These are phyloP conservation scores for Phlyctochytrium planicorne DNA, from an alignment of 192 early-diverging fungal species.

Conservation along the genomic window DNA sequence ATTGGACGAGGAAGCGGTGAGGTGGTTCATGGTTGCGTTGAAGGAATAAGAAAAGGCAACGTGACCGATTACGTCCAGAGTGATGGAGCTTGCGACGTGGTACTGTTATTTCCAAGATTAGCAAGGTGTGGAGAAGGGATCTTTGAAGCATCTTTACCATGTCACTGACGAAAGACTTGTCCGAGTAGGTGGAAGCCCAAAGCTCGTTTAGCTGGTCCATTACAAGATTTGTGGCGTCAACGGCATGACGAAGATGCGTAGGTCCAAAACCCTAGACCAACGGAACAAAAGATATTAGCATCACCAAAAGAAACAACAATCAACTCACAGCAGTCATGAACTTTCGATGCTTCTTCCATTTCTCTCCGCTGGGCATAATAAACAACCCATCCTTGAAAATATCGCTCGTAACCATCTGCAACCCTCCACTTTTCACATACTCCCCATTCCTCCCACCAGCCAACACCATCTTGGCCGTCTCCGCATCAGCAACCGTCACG, in stretches of 20 bases:
- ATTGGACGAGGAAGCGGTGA: not conserved
- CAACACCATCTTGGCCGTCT: not conserved
- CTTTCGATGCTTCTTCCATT: slow-evolving; percentile 56
- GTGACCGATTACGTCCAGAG: slow-evolving; percentile 30
- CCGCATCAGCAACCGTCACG: not conserved
- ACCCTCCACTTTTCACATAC: no score
- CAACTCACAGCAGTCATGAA: slow-evolving; percentile 44
- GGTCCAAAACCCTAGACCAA: slow-evolving; percentile 56
- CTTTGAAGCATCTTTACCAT: slow-evolving; percentile 6
- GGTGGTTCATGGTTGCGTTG: slow-evolving; percentile 2
- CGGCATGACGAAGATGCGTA: slow-evolving; percentile 35
- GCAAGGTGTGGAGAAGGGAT: no score
- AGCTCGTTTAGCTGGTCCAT: not conserved
- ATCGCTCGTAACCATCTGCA: no score
- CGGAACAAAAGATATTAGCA: no score
- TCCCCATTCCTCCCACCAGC: no score
- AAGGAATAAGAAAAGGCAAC: slow-evolving; percentile 34
- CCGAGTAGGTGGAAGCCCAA: not conserved
- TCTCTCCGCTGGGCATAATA: slow-evolving; percentile 27
- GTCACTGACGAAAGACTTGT: slow-evolving; percentile 6
- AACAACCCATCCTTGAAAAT: slow-evolving; percentile 37
- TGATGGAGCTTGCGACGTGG: slow-evolving; percentile 17
- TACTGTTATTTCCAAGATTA: no score
- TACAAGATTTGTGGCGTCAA: slow-evolving; percentile 8
- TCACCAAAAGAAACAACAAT: no score